These are phyloP conservation scores for Anastatica hierochuntica DNA, from an alignment of 345 rosid genomes.

Conservation along the genomic window DNA sequence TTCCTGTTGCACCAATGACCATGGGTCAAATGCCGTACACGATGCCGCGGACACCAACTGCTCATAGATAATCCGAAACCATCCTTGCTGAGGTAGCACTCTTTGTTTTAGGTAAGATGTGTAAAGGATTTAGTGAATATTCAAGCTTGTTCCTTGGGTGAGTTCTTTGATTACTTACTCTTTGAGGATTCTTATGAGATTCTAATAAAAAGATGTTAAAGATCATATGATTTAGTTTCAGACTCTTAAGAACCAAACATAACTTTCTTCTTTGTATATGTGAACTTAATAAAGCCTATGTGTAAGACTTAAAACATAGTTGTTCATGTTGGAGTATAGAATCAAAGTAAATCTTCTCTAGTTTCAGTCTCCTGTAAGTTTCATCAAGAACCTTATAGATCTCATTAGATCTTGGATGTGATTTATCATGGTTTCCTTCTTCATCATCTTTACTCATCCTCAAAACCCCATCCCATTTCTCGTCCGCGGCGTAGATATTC, in stretches of 20 bases:
- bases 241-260: not conserved
- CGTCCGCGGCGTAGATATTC: constrained; percentile 49
- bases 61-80: constrained; percentile 50
- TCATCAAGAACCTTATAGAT: constrained; percentile 38
- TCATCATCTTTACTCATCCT: constrained; percentile 67
- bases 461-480: constrained; percentile 59
- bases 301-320: not conserved
- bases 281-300: constrained; percentile 14
- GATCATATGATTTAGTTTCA: constrained; percentile 21
- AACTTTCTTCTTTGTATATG: constrained; percentile 1
- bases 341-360: constrained; percentile 12
- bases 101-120: constrained; percentile 28
- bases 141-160: constrained; percentile 22
- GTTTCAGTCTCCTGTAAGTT: constrained; percentile 33
- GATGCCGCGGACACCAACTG: constrained; percentile 52
- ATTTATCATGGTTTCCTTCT: constrained; percentile 46
- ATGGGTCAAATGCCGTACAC: constrained; percentile 61
- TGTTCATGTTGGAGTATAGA: constrained; percentile 29
- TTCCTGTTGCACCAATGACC: constrained; percentile 74
- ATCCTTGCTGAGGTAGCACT: constrained; percentile 18
- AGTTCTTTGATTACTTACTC: constrained; percentile 4
- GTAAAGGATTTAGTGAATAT: constrained; percentile 37
- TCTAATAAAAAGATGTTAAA: constrained; percentile 21
- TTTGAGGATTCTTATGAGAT: no score
- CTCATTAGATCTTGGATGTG: constrained; percentile 45